A percentile compares a stretch with the other conserved stretches of the same genome.
Evolutionary conservation across 2,329 filamentous ascomycete genomes (phyloP).

Genomic region (Penicillium expansum): DNA sequence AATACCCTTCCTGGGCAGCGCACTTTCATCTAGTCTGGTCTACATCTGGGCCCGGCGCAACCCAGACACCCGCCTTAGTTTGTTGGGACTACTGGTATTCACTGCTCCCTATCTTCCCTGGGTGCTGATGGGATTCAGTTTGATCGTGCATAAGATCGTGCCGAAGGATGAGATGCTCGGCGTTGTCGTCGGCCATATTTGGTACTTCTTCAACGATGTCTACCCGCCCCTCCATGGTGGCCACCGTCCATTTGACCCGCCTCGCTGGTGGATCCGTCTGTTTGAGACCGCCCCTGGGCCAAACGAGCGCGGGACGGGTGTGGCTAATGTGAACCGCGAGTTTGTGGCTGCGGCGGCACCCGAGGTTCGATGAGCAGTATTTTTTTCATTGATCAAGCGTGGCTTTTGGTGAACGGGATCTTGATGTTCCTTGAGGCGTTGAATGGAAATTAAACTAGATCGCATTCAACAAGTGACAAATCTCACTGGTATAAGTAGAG

Average conservation of each 20-base stretch:
- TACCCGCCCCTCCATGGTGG: slow-evolving; percentile 88
- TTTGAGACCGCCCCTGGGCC: slow-evolving; percentile 55
- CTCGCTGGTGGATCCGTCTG: slow-evolving; percentile 81
- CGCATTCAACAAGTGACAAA: not conserved
- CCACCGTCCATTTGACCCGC: slow-evolving; percentile 81
- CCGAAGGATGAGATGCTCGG: slow-evolving; percentile 97
- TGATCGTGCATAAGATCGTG: slow-evolving; percentile 83
- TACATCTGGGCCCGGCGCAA: slow-evolving; percentile 98
- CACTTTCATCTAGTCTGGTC: slow-evolving; percentile 86
- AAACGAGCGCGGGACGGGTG: slow-evolving; percentile 20
- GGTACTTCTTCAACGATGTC: slow-evolving; percentile 97
- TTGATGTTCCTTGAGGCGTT: not conserved
- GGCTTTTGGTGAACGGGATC: not conserved
- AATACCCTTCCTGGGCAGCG: slow-evolving; percentile 91
- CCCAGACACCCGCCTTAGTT: slow-evolving; percentile 83
- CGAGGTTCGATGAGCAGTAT: slow-evolving; percentile 31
- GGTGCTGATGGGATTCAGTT: slow-evolving; percentile 89
- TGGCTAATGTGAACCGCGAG: slow-evolving; percentile 31
- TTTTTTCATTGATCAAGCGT: not conserved
- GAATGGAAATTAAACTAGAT: not conserved
- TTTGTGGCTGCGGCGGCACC: slow-evolving; percentile 36
- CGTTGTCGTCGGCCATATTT: slow-evolving; percentile 89
- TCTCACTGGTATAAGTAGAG: not conserved
- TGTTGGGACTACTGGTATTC: slow-evolving; percentile 85
- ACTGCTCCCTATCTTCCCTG: slow-evolving; percentile 92